phyloP scores from a whole-genome alignment of 2,329 filamentous ascomycete genomes.

The Stemphylium lycopersici region DNA sequence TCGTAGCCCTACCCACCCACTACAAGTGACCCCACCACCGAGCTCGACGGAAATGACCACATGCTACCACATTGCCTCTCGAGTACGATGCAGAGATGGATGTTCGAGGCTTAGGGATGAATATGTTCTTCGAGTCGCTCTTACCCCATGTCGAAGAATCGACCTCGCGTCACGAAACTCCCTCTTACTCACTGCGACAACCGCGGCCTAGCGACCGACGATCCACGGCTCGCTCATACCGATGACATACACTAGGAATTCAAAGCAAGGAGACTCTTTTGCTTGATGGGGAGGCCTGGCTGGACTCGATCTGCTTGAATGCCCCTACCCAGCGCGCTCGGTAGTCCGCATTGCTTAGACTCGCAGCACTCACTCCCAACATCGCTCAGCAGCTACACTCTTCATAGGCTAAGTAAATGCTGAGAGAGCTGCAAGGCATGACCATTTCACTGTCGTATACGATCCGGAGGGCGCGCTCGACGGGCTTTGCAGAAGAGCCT shows the following conservation, averaged over 20 bases:
- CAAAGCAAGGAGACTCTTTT: neutral
- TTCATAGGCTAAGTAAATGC: neutral
- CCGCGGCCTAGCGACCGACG: neutral
- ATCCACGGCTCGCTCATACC: neutral
- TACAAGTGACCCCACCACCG: neutral
- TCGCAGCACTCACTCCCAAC: neutral
- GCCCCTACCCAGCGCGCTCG: neutral
- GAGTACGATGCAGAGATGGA: neutral
- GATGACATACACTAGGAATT: neutral
- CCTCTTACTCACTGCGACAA: neutral
- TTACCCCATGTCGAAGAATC: neutral
- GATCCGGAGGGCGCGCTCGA: neutral
- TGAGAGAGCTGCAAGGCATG: neutral
- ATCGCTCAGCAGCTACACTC: neutral
- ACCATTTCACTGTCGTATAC: neutral
- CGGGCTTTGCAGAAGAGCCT: neutral
- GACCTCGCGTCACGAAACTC: neutral
- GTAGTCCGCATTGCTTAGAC: neutral
- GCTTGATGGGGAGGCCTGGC: neutral
- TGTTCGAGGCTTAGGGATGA: neutral
- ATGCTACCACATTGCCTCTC: neutral
- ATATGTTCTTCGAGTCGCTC: neutral
- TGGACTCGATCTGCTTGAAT: neutral
- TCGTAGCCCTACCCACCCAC: slow-evolving; percentile 2
- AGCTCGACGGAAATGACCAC: slow-evolving; percentile 1